phyloP scores from a whole-genome alignment of 805 yeast genomes.

The Ogataea polymorpha region DNA sequence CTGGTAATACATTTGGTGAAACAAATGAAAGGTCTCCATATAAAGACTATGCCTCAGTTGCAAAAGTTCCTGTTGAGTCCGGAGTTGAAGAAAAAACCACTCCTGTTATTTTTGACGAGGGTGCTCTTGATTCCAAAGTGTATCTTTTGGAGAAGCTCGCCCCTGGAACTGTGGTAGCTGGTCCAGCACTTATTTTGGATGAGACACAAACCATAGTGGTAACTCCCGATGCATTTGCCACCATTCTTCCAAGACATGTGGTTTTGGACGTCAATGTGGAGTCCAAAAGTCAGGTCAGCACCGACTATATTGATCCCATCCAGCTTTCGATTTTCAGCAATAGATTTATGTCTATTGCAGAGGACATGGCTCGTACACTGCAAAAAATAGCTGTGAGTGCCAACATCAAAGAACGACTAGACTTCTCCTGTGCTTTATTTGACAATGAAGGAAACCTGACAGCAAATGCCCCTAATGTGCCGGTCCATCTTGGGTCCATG shows the following conservation, averaged over 20 bases:
- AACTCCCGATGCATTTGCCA: conserved; percentile 33
- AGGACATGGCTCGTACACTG: conserved; percentile 44
- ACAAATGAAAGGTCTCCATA: conserved; percentile 16
- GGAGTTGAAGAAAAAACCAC: conserved; percentile 46
- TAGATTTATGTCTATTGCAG: conserved; percentile 51
- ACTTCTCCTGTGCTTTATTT: conserved; percentile 47
- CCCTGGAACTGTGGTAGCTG: conserved; percentile 49
- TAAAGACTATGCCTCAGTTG: conserved; percentile 3
- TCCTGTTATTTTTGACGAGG: conserved; percentile 31
- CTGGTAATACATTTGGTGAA: neutral
- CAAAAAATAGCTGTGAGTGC: conserved; percentile 44
- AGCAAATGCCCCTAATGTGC: conserved; percentile 36
- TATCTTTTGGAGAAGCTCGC: conserved; percentile 46
- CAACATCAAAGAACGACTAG: conserved; percentile 47
- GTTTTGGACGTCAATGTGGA: conserved; percentile 25
- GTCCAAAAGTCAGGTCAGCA: conserved; percentile 34
- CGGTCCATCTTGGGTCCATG: conserved; percentile 49
- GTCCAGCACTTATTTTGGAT: conserved; percentile 41
- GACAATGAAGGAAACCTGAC: conserved; percentile 39
- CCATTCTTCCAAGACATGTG: conserved; percentile 36
- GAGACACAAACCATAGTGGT: conserved; percentile 37
- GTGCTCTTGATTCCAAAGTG: conserved; percentile 32
- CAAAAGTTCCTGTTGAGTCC: conserved; percentile 75
- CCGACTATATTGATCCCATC: conserved; percentile 42
- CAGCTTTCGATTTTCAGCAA: conserved; percentile 43